These are phyloP conservation scores for Leccinum pallidistipes DNA, from an alignment of 1,284 basidiomycete genomes.

Conservation along the genomic window DNA sequence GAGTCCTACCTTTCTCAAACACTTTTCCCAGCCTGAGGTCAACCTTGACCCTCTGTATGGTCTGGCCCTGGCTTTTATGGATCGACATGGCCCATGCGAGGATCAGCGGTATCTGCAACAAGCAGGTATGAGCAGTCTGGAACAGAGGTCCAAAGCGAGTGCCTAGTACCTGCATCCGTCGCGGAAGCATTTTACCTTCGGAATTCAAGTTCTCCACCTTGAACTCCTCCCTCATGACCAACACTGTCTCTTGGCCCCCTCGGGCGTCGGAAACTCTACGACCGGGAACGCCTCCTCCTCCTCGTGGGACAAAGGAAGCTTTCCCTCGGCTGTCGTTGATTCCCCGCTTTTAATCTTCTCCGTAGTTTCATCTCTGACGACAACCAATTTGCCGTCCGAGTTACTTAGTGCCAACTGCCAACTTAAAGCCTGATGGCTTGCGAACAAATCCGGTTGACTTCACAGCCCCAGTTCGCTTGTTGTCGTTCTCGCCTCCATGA, in stretches of 20 bases:
- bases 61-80: slow-evolving; percentile 80
- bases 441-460: slow-evolving; percentile 32
- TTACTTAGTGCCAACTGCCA: too few relatives aligned
- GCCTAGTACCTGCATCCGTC: slow-evolving; percentile 44
- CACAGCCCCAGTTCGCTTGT: slow-evolving; percentile 13
- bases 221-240: slow-evolving; percentile 64
- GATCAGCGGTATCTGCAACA: slow-evolving; percentile 55
- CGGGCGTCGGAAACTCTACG: slow-evolving; percentile 57
- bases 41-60: slow-evolving; percentile 64
- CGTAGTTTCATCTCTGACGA: too few relatives aligned
- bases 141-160: not conserved
- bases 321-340: slow-evolving; percentile 1
- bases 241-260: slow-evolving; percentile 42
- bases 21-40: slow-evolving; percentile 51
- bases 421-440: slow-evolving; percentile 12
- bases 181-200: slow-evolving; percentile 65
- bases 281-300: slow-evolving; percentile 51
- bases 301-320: slow-evolving; percentile 14
- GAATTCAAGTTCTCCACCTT: slow-evolving; percentile 57
- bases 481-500: slow-evolving; percentile 21
- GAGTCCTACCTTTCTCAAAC: slow-evolving; percentile 65
- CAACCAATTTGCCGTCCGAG: too few relatives aligned
- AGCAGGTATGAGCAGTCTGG: too few relatives aligned
- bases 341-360: slow-evolving; percentile 18
- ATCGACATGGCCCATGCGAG: slow-evolving; percentile 80